Evolutionary conservation across 495 filamentous ascomycete genomes (phyloP).

Genomic region (Lepidopterella palustris): DNA sequence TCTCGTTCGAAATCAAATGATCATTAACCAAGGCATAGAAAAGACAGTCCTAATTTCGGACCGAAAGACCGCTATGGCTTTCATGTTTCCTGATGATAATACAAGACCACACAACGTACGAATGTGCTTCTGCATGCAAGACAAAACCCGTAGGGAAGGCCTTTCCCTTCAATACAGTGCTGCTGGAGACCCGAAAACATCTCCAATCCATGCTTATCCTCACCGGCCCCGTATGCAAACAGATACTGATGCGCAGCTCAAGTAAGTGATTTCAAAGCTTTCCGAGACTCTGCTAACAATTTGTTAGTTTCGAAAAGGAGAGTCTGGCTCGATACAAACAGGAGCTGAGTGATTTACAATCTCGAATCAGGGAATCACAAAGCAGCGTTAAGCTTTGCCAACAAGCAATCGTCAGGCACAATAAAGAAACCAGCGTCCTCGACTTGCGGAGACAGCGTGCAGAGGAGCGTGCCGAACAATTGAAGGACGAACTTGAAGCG

Average conservation of each 20-base stretch:
- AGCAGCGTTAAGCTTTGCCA: slow-evolving; percentile 32
- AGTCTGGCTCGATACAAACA: slow-evolving; percentile 30
- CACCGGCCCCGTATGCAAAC: slow-evolving; percentile 70
- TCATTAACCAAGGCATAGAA: slow-evolving; percentile 78
- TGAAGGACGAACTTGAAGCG: slow-evolving; percentile 41
- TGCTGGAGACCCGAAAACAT: slow-evolving; percentile 24
- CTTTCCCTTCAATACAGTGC: slow-evolving; percentile 28
- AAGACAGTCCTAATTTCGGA: slow-evolving; percentile 72
- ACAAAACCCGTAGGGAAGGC: slow-evolving; percentile 53
- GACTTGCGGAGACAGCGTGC: slow-evolving; percentile 52
- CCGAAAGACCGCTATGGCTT: slow-evolving; percentile 55
- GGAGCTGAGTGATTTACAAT: slow-evolving; percentile 25
- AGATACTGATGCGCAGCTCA: slow-evolving; percentile 56
- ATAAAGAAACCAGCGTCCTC: slow-evolving; percentile 43
- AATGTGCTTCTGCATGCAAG: slow-evolving; percentile 59
- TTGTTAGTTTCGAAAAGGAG: slow-evolving; percentile 33
- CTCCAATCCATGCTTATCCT: slow-evolving; percentile 46
- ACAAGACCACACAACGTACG: slow-evolving; percentile 61
- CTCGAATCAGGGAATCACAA: slow-evolving; percentile 16
- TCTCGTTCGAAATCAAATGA: slow-evolving; percentile 67
- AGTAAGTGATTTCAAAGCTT: slow-evolving; percentile 8
- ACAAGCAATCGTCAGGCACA: slow-evolving; percentile 40
- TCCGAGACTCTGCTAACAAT: background rate
- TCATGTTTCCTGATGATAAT: slow-evolving; percentile 53
- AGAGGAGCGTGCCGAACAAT: slow-evolving; percentile 49